These are phyloP conservation scores for Eucalyptus coolabah DNA, from an alignment of 345 rosid species.

Conservation along the genomic window DNA sequence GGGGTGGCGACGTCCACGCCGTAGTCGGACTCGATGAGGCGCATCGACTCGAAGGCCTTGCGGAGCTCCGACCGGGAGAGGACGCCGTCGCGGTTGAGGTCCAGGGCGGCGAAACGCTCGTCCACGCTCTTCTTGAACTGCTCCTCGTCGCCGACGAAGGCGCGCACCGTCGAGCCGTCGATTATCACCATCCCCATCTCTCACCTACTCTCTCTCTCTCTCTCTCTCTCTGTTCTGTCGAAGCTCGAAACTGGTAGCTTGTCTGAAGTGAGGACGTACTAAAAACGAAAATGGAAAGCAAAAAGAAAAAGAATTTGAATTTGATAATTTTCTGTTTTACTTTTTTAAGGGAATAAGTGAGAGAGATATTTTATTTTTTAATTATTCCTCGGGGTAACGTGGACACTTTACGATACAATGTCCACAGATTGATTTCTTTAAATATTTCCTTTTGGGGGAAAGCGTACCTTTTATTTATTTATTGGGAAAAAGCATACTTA, in stretches of 20 bases:
- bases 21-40: constrained; percentile 11
- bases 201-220: background rate
- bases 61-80: constrained; percentile 9
- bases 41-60: constrained; percentile 8
- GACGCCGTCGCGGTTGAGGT: constrained; percentile 2
- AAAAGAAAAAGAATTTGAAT: background rate
- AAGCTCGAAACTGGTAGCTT: background rate
- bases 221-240: background rate
- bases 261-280: background rate
- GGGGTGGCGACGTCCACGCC: constrained; percentile 6
- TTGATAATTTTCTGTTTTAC: background rate
- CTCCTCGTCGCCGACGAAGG: constrained; percentile 1
- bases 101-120: constrained; percentile 2
- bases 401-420: background rate
- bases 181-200: constrained; percentile 7
- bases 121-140: constrained; percentile 4
- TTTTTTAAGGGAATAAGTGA: background rate
- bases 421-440: background rate
- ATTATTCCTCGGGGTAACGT: background rate
- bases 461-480: no score
- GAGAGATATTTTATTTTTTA: background rate
- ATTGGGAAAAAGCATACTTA: no score
- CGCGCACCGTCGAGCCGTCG: constrained; percentile 5
- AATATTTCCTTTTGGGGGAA: background rate
- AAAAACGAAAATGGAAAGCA: background rate